Percentiles rank a stretch among this genome's conserved stretches.
Evolutionary conservation across 768 basidiomycete species (phyloP).

Genomic region (Lyophyllum shimeji): DNA sequence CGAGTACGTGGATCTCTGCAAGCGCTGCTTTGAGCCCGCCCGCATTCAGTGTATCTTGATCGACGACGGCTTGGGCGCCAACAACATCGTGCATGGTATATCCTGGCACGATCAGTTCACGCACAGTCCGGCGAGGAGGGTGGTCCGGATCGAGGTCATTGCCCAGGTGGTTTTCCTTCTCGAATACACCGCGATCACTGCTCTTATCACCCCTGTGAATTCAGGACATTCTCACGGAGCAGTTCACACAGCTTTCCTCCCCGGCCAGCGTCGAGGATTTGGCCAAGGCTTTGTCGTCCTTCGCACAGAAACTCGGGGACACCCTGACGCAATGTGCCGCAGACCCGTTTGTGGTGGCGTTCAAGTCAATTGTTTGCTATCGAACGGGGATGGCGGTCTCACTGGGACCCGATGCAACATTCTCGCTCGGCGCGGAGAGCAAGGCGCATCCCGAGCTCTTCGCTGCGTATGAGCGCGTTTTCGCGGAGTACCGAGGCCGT

Average conservation of each 20-base stretch:
- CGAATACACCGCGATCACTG: background rate
- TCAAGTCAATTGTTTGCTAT: constrained; percentile 80
- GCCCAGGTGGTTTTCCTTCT: constrained; percentile 56
- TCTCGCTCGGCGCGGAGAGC: constrained; percentile 17
- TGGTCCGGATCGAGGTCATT: constrained; percentile 66
- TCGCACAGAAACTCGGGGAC: constrained; percentile 34
- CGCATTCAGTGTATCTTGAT: constrained; percentile 69
- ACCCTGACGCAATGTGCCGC: constrained; percentile 36
- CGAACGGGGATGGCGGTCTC: constrained; percentile 68
- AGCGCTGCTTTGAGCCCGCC: constrained; percentile 49
- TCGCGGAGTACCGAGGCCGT: constrained; percentile 20
- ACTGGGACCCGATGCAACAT: constrained; percentile 16
- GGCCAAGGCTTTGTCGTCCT: constrained; percentile 23
- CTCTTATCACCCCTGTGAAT: background rate
- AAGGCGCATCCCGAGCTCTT: constrained; percentile 26
- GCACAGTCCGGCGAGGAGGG: constrained; percentile 49
- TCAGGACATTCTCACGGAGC: constrained; percentile 30
- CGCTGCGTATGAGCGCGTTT: constrained; percentile 32
- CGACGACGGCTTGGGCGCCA: constrained; percentile 66
- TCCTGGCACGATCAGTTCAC: constrained; percentile 67
- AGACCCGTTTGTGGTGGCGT: constrained; percentile 55
- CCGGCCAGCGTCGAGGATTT: constrained; percentile 12
- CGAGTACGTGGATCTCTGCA: constrained; percentile 60
- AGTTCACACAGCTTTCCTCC: constrained; percentile 20
- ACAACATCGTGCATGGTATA: constrained; percentile 47